A percentile compares a stretch with the other conserved stretches of the same genome.
phyloP scores from a whole-genome alignment of 306 rosid species.

The Quercus engelmannii region DNA sequence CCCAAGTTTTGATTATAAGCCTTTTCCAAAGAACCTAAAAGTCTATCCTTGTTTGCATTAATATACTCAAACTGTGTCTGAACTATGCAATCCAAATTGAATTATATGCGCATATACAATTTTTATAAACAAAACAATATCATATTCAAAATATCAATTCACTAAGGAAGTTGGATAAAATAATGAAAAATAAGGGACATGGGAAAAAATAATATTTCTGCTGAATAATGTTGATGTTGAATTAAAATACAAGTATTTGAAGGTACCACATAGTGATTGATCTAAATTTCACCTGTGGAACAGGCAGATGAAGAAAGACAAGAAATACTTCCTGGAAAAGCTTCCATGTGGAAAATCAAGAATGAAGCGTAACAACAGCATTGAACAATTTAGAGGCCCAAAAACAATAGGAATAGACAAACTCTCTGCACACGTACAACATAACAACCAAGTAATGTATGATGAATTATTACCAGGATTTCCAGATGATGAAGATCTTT shows the following conservation, averaged over 20 bases:
- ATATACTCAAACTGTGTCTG: too few relatives aligned
- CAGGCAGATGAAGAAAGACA: conserved; percentile 76
- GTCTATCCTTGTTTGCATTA: too few relatives aligned
- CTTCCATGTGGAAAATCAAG: conserved; percentile 61
- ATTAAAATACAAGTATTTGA: not conserved
- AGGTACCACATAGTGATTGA: not conserved
- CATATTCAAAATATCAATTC: too few relatives aligned
- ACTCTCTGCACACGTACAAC: not conserved
- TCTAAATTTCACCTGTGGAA: conserved; percentile 2
- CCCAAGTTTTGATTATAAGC: too few relatives aligned
- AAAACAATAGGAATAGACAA: conserved; percentile 1
- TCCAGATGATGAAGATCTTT: conserved; percentile 32
- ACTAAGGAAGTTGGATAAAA: too few relatives aligned
- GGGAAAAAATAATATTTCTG: too few relatives aligned
- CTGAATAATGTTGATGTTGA: not conserved
- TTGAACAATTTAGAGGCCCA: conserved; percentile 45
- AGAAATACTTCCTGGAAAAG: conserved; percentile 41
- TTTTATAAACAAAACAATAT: too few relatives aligned
- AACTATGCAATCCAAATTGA: too few relatives aligned
- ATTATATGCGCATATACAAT: too few relatives aligned
- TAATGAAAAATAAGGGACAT: too few relatives aligned
- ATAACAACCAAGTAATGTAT: conserved; percentile 32
- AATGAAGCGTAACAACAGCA: conserved; percentile 38
- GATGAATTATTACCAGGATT: conserved; percentile 50
- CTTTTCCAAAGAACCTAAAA: too few relatives aligned